Evolutionary conservation across 2,329 filamentous ascomycete genomes (phyloP).

Genomic region (Cercospora beticola): DNA sequence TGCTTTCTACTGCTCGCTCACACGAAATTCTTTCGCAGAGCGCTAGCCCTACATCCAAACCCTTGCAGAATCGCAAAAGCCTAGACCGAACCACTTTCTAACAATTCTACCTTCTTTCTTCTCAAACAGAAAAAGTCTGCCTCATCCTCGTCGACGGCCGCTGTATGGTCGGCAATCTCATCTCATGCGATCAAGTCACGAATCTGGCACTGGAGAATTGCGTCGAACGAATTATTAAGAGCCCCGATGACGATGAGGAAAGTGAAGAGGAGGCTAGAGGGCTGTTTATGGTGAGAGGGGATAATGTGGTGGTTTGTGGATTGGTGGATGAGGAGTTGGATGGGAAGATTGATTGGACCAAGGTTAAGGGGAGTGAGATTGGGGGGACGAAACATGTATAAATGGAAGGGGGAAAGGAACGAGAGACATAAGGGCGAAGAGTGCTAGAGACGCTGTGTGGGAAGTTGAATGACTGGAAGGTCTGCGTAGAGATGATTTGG

Average conservation of each 20-base stretch:
- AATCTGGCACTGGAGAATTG: conserved; percentile 86
- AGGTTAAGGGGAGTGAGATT: conserved; percentile 82
- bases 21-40: conserved; percentile 17
- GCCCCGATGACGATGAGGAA: conserved; percentile 76
- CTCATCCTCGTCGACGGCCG: conserved; percentile 91
- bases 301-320: conserved; percentile 89
- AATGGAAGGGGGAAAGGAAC: not conserved
- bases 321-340: conserved; percentile 88
- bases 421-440: not conserved
- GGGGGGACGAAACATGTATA: conserved; percentile 68
- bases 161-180: conserved; percentile 70
- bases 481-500: not conserved
- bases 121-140: conserved; percentile 75
- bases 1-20: not conserved
- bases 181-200: conserved; percentile 86
- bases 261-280: conserved; percentile 81
- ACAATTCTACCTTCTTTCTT: not conserved
- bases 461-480: not conserved
- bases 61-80: not conserved
- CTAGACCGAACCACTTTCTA: not conserved
- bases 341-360: conserved; percentile 84
- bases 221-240: conserved; percentile 85
- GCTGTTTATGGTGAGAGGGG: conserved; percentile 86
- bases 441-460: not conserved
- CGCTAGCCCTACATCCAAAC: not conserved